phyloP scores from a whole-genome alignment of 106 monocot genomes.

The Ottelia alismoides region DNA sequence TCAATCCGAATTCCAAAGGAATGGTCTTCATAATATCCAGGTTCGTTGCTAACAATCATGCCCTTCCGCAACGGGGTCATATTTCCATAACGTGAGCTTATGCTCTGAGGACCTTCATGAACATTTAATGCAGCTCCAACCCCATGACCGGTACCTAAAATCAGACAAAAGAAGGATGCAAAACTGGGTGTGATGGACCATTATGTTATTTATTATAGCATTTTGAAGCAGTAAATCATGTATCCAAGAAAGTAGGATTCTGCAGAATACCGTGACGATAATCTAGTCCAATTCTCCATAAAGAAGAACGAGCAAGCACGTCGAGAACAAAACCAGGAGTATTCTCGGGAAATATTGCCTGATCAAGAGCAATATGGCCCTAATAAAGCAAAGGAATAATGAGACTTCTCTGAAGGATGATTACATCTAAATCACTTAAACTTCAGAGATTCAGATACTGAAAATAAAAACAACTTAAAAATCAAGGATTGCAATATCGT shows the following conservation, averaged over 20 bases:
- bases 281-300: conserved; percentile 97
- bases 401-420: background rate
- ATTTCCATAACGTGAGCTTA: conserved; percentile 92
- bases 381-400: conserved; percentile 3
- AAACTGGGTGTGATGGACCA: too few species aligned
- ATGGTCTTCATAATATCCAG: conserved; percentile 96
- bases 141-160: conserved; percentile 95
- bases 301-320: conserved; percentile 69
- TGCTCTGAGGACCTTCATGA: conserved; percentile 96
- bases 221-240: too few species aligned
- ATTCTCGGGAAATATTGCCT: conserved; percentile 77
- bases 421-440: too few species aligned
- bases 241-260: background rate
- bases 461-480: background rate
- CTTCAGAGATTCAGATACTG: background rate
- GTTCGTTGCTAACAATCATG: conserved; percentile 97
- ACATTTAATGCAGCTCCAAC: conserved; percentile 98
- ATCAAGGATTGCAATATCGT: background rate
- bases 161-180: too few species aligned
- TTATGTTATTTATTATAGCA: too few species aligned
- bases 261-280: conserved; percentile 73
- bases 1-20: conserved; percentile 97
- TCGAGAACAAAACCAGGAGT: conserved; percentile 98
- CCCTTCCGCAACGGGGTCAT: conserved; percentile 76
- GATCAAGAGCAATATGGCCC: conserved; percentile 98